Conservation (phyloP, 2,329 filamentous ascomycete genomes). For the Aspergillus sp. region DNA sequence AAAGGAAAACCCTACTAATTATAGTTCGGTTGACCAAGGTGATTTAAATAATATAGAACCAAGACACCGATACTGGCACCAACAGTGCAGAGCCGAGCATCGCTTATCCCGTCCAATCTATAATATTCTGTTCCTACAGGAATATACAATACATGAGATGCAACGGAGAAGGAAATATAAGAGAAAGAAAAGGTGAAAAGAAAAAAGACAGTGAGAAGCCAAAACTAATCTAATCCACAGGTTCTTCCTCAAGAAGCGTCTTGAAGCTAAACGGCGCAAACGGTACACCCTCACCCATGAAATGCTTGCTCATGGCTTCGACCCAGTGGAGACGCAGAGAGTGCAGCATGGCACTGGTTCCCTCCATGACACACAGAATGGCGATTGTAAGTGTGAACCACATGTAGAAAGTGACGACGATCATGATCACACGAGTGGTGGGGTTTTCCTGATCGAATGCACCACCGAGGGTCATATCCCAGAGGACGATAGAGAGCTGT, state of each 20-base stretch:
- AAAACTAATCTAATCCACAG: conserved; percentile 40
- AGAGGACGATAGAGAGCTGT: conserved; percentile 92
- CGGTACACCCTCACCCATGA: conserved; percentile 82
- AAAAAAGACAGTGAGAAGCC: conserved; percentile 9
- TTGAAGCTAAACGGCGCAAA: conserved; percentile 91
- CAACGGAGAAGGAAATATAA: not conserved
- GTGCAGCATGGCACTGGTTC: conserved; percentile 93
- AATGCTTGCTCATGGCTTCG: conserved; percentile 97
- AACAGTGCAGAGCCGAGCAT: not conserved
- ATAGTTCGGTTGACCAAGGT: not conserved
- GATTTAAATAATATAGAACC: not conserved
- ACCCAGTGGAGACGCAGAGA: conserved; percentile 92
- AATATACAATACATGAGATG: conserved; percentile 14
- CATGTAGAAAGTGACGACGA: conserved; percentile 78
- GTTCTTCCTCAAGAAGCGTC: conserved; percentile 78
- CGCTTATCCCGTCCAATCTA: not conserved
- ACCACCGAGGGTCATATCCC: conserved; percentile 88
- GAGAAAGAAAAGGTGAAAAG: conserved; percentile 9
- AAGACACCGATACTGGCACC: not conserved
- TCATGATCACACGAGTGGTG: conserved; percentile 70
- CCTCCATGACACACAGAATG: conserved; percentile 91
- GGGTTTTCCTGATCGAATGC: conserved; percentile 67
- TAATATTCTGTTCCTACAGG: not conserved
- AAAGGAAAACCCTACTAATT: not conserved
- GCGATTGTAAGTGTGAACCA: conserved; percentile 85